Percentiles rank a stretch among this genome's conserved stretches.
Conservation (phyloP, 768 basidiomycete species). For the Kwoniella sp. region DNA sequence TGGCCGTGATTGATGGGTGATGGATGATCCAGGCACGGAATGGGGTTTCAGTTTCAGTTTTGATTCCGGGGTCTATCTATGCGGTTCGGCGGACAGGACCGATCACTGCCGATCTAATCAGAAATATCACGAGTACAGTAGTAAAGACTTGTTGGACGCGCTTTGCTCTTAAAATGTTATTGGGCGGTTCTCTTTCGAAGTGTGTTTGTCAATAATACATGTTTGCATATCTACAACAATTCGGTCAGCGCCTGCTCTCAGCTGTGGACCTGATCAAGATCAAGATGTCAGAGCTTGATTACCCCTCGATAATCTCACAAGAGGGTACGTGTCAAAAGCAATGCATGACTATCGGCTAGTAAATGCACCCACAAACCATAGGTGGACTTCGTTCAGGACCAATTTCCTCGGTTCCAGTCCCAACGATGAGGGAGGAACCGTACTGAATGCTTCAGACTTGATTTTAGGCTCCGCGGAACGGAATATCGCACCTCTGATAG, state of each 20-base stretch:
- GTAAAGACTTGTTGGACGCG: too few relatives aligned
- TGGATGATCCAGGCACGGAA: neutral
- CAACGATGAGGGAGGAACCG: too few relatives aligned
- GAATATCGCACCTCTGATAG: conserved; percentile 29
- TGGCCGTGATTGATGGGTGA: neutral
- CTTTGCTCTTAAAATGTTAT: too few relatives aligned
- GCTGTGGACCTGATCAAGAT: neutral
- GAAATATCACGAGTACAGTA: neutral
- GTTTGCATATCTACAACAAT: neutral
- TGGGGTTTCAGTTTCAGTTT: neutral
- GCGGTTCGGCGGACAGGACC: neutral
- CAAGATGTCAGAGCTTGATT: neutral
- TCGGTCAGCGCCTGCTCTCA: too few relatives aligned
- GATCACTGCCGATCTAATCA: too few relatives aligned
- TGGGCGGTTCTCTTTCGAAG: too few relatives aligned
- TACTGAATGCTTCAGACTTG: too few relatives aligned
- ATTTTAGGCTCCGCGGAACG: conserved; percentile 33
- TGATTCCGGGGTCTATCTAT: too few relatives aligned
- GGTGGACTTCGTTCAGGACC: too few relatives aligned
- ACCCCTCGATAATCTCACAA: conserved; percentile 34
- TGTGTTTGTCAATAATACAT: neutral
- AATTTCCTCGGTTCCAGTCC: too few relatives aligned
- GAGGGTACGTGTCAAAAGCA: conserved; percentile 13
- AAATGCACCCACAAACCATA: too few relatives aligned
- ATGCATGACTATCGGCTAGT: too few relatives aligned